Conservation (phyloP, 129 eudicot genomes). For the Glebionis coronaria region DNA sequence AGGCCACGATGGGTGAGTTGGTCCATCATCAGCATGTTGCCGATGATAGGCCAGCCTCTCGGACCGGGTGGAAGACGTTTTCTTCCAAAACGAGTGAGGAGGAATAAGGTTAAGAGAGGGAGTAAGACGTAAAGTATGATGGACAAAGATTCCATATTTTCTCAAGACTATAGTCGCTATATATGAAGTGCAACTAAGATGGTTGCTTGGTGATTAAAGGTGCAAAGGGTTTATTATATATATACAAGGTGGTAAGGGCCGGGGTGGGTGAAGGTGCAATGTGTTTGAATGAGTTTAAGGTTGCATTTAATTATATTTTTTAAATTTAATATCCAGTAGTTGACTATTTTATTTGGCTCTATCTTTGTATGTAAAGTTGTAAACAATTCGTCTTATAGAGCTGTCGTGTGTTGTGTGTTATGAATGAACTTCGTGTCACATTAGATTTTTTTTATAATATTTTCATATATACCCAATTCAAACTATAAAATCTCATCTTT, state of each 20-base stretch:
- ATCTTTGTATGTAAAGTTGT: background rate
- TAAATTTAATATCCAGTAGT: background rate
- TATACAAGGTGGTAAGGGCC: slow-evolving; percentile 18
- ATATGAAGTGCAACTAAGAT: slow-evolving; percentile 11
- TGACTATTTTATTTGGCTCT: background rate
- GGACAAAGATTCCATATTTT: slow-evolving; percentile 18
- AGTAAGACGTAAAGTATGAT: slow-evolving; percentile 33
- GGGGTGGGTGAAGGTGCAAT: background rate
- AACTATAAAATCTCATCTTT: no score
- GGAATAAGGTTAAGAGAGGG: slow-evolving; percentile 35
- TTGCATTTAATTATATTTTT: background rate
- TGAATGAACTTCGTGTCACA: no score
- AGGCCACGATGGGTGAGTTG: slow-evolving; percentile 82
- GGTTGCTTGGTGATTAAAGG: background rate
- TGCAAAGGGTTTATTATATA: slow-evolving; percentile 13
- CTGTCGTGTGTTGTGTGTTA: no score
- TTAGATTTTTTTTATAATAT: no score
- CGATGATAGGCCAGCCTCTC: slow-evolving; percentile 74
- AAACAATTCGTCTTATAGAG: no score
- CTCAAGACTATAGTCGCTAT: background rate
- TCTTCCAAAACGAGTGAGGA: slow-evolving; percentile 31
- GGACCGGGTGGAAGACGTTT: slow-evolving; percentile 80
- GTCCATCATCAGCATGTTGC: slow-evolving; percentile 84
- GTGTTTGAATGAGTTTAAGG: slow-evolving; percentile 7
- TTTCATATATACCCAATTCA: no score